Base-by-base conservation (phyloP, 495 filamentous ascomycete species). In the Neurospora tetraspora region DNA sequence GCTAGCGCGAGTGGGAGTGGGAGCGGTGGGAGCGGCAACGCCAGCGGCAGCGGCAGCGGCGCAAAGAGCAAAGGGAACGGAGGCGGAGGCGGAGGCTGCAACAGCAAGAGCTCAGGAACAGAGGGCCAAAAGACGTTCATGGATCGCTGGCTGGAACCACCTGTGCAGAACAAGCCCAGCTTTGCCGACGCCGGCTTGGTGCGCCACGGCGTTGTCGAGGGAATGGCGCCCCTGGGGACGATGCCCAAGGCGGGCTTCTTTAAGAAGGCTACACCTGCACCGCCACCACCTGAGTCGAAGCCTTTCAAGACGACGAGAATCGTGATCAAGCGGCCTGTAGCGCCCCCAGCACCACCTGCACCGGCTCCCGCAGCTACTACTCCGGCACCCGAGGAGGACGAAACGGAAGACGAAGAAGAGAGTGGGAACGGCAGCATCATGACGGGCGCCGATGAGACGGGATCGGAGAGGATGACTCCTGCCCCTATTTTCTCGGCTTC, bases 111-210 rank as follows among this genome's bases (percentile, higher is more conserved):
- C 71, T 81, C 77, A 70, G 73, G 68, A 14, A 72, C 71, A 69
- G 80, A 82, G 71, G 78, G 78, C 68, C 78, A 79, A 70, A 75
- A 75, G 73, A 72, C 78, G 14, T 81, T 85, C 39, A 82, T 87
- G 79, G 83, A 88, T 69, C 82, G 84, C 61, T 95, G 93, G 93
- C 80, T 86, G 61, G 93, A 96, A 81, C 93, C 93, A 4, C 84
- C 88, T 8, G 75, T 91, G 43, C 87, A 89, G 74, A 81, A 84
- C 37, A 89, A 91, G 73, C 87, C 93, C 2, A 93, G 90, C 74
- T 95, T 89, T 78, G 85, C 87, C 79, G 93, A 95, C 71, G 86
- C 84, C 20, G 89, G 86, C 73, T 83, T 89, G 75, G 82, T 89
- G 73, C 82, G 89, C 38, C 84, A 88, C 74, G 89, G 89, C 69